Evolutionary conservation across 2,329 filamentous ascomycete genomes (phyloP).

Genomic region (Xylaria sp.): DNA sequence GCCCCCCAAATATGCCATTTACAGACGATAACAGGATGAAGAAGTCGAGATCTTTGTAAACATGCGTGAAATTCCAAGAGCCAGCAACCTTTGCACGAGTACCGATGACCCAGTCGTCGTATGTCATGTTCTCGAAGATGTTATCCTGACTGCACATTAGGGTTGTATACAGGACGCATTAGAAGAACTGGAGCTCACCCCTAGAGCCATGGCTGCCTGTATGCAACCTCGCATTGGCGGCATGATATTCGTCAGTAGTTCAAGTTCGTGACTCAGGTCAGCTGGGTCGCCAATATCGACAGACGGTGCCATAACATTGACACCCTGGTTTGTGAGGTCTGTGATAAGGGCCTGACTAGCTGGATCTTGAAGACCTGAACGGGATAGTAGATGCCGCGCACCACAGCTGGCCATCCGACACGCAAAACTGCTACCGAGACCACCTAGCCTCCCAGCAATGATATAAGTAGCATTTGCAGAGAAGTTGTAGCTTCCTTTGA

Average conservation of each 20-base stretch:
- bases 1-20: no score
- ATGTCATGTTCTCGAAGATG: neutral
- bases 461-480: neutral
- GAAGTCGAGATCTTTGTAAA: no score
- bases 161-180: no score
- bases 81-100: neutral
- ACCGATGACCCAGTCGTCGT: neutral
- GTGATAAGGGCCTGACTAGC: neutral
- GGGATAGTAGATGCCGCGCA: neutral
- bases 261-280: neutral
- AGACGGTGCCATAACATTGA: neutral
- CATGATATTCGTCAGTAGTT: neutral
- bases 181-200: no score
- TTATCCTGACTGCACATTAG: neutral
- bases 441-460: neutral
- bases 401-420: neutral
- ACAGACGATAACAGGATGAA: no score
- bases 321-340: neutral
- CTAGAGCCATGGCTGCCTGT: neutral
- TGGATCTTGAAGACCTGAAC: neutral
- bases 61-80: neutral
- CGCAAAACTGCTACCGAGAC: neutral
- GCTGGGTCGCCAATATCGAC: neutral
- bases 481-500: no score
- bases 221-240: neutral